phyloP scores from a whole-genome alignment of 768 basidiomycete species.

The Myochromella boudieri region DNA sequence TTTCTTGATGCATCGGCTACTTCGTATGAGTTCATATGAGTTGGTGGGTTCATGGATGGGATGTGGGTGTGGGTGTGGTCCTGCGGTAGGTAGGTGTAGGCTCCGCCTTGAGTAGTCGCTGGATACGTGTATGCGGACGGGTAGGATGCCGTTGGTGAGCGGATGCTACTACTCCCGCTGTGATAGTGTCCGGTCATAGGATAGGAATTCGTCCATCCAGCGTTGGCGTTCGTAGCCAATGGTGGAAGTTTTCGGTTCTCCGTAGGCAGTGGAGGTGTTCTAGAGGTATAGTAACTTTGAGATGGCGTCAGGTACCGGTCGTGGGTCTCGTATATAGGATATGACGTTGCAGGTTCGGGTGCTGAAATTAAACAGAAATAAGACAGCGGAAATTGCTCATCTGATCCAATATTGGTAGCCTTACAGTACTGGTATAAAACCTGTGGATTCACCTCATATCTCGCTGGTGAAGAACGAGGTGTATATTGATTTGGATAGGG shows the following conservation, averaged over 20 bases:
- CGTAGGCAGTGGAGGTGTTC: slow-evolving; percentile 47
- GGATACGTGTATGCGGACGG: slow-evolving; percentile 54
- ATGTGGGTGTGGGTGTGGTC: slow-evolving; percentile 27
- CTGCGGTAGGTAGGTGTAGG: slow-evolving; percentile 42
- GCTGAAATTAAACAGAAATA: slow-evolving; percentile 38
- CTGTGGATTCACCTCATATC: slow-evolving; percentile 55
- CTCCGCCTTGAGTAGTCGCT: slow-evolving; percentile 29
- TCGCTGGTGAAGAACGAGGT: slow-evolving; percentile 60
- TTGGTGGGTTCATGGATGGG: slow-evolving; percentile 29
- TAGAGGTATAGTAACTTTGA: slow-evolving; percentile 47
- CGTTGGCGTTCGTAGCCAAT: slow-evolving; percentile 41
- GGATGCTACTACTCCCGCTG: slow-evolving; percentile 37
- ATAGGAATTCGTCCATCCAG: slow-evolving; percentile 50
- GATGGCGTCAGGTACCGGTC: slow-evolving; percentile 55
- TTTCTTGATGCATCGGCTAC: slow-evolving; percentile 28
- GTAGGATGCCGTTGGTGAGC: slow-evolving; percentile 66
- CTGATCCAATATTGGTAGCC: slow-evolving; percentile 16
- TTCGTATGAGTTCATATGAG: slow-evolving; percentile 29
- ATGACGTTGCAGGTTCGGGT: slow-evolving; percentile 45
- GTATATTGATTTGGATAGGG: slow-evolving; percentile 63
- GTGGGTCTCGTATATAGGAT: slow-evolving; percentile 54
- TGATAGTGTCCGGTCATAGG: slow-evolving; percentile 20
- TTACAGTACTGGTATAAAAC: slow-evolving; percentile 48
- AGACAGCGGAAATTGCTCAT: slow-evolving; percentile 29
- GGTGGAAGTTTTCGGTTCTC: slow-evolving; percentile 63